Conservation (phyloP, 176 grass and related monocot species). For the Oryza glaberrima region DNA sequence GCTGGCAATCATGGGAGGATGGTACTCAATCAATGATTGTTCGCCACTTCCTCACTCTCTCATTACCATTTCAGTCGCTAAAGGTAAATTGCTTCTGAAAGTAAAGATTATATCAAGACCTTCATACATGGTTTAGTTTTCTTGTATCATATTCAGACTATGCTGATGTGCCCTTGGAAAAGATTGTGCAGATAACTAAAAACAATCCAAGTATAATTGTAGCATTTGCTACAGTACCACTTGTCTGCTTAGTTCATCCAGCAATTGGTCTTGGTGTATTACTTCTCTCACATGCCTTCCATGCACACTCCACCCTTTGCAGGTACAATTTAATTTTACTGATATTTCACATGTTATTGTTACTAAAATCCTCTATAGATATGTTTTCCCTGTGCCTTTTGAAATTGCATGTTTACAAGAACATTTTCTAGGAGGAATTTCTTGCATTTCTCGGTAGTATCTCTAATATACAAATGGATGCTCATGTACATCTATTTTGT, state of each 20-base stretch:
- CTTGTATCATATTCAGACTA: slow-evolving; percentile 36
- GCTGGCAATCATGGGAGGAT: slow-evolving; percentile 83
- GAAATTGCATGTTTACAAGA: neutral
- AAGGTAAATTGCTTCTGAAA: slow-evolving; percentile 63
- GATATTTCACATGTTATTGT: neutral
- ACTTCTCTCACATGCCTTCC: slow-evolving; percentile 77
- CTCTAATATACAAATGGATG: slow-evolving; percentile 4
- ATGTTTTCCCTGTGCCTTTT: neutral
- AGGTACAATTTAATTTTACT: slow-evolving; percentile 61
- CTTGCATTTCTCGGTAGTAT: neutral
- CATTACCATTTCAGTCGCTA: slow-evolving; percentile 67
- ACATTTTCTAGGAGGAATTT: neutral
- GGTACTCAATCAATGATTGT: slow-evolving; percentile 57
- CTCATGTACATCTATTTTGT: neutral
- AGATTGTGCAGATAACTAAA: slow-evolving; percentile 87
- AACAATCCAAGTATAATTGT: slow-evolving; percentile 71
- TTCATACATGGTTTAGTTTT: slow-evolving; percentile 1
- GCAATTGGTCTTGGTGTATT: slow-evolving; percentile 80
- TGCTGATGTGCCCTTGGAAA: slow-evolving; percentile 47
- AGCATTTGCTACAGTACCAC: slow-evolving; percentile 66
- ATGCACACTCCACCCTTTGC: slow-evolving; percentile 78
- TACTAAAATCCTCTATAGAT: neutral
- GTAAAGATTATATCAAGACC: slow-evolving; percentile 16
- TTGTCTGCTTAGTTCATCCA: slow-evolving; percentile 90
- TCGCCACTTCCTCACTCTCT: slow-evolving; percentile 60